These are phyloP conservation scores for Paracoccidioides brasiliensis DNA, from an alignment of 2,329 filamentous ascomycete species.

Conservation along the genomic window DNA sequence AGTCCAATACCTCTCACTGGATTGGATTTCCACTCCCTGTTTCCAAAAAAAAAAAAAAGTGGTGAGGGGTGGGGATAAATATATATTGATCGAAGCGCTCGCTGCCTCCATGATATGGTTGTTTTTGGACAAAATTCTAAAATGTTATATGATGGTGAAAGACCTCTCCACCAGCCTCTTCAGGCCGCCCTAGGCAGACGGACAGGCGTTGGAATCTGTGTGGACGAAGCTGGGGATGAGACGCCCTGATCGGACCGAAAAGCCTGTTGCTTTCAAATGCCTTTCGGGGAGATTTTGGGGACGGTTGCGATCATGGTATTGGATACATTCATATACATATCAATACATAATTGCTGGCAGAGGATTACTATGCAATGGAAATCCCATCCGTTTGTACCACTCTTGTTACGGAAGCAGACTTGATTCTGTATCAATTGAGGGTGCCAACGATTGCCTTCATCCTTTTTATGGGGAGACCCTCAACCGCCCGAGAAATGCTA, in stretches of 20 bases:
- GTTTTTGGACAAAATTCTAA: neutral
- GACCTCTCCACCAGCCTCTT: neutral
- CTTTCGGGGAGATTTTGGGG: neutral
- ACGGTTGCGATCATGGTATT: neutral
- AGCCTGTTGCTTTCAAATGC: neutral
- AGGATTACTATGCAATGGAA: too few species aligned
- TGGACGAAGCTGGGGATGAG: neutral
- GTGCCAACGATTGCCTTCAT: too few species aligned
- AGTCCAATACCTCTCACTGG: constrained; percentile 1
- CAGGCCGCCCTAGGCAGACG: neutral
- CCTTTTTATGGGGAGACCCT: too few species aligned
- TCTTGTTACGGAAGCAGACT: too few species aligned
- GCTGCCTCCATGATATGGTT: constrained; percentile 1
- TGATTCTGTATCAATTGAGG: too few species aligned
- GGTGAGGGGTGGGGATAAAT: too few species aligned
- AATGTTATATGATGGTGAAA: neutral
- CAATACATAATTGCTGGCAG: too few species aligned
- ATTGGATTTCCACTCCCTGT: neutral
- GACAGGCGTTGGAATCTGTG: neutral
- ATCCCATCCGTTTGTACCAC: too few species aligned
- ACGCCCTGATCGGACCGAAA: neutral
- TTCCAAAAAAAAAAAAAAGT: neutral
- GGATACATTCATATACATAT: neutral
- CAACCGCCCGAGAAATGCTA: too few species aligned
- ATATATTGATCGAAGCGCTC: neutral